phyloP scores from a whole-genome alignment of 306 rosid genomes.

The Cicer chorassanicum region DNA sequence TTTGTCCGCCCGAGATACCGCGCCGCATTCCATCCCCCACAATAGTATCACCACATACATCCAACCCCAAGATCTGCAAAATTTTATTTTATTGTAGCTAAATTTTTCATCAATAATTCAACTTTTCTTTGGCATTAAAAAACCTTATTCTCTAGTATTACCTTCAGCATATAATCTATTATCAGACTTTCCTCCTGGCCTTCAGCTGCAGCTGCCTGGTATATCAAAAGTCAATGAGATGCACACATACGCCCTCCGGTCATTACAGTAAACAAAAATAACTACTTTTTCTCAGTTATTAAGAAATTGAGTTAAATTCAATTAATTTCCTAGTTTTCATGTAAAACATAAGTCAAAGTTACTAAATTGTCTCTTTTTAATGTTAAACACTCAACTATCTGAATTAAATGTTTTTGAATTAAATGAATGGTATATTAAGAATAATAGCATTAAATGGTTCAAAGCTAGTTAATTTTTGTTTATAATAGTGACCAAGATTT shows the following conservation, averaged over 20 bases:
- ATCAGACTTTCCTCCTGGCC: conserved; percentile 69
- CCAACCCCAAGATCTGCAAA: conserved; percentile 80
- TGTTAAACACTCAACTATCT: no score
- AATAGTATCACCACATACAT: conserved; percentile 75
- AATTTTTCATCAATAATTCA: background rate
- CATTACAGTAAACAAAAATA: no score
- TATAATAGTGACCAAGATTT: no score
- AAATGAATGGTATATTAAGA: no score
- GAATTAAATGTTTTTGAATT: no score
- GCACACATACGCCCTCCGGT: background rate
- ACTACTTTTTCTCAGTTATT: no score
- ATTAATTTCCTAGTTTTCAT: no score
- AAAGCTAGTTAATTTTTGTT: no score
- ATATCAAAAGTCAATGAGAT: conserved; percentile 16
- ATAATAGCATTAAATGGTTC: no score
- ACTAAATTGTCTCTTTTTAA: no score
- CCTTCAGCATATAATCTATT: conserved; percentile 80
- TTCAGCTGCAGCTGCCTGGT: conserved; percentile 49
- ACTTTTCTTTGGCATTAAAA: background rate
- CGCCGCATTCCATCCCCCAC: conserved; percentile 82
- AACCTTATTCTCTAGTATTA: conserved; percentile 19
- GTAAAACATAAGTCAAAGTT: no score
- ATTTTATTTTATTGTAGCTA: background rate
- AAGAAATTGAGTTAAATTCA: no score
- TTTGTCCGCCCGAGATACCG: conserved; percentile 93